Conservation (phyloP, 495 filamentous ascomycete species). For the Xylaria curta region DNA sequence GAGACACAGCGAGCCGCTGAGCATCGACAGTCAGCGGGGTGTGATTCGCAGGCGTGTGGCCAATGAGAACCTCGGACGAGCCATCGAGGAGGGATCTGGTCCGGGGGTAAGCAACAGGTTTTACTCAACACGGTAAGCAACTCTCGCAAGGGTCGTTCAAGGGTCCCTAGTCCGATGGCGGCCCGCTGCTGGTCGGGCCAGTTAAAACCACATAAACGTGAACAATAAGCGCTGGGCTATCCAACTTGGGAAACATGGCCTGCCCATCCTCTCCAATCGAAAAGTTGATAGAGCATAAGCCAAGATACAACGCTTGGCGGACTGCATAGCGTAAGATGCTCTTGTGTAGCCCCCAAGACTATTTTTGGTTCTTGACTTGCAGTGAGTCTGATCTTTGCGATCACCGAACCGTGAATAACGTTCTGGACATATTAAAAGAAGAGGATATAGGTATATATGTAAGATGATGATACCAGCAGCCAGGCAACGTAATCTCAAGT, state of each 20-base stretch:
- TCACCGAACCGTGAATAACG: neutral
- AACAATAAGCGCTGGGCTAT: slow-evolving; percentile 30
- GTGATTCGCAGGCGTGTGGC: slow-evolving; percentile 32
- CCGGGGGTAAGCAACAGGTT: slow-evolving; percentile 2
- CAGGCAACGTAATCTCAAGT: neutral
- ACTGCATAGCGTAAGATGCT: neutral
- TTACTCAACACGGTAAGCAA: neutral
- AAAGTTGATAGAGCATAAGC: neutral
- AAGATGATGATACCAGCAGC: neutral
- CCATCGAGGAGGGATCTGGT: slow-evolving; percentile 10
- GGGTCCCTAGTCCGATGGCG: slow-evolving; percentile 24
- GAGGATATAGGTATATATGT: neutral
- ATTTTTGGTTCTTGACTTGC: slow-evolving; percentile 23
- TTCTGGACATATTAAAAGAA: neutral
- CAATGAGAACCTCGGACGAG: slow-evolving; percentile 33
- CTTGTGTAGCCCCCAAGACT: slow-evolving; percentile 20
- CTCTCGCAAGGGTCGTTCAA: slow-evolving; percentile 1
- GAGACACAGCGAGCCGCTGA: slow-evolving; percentile 36
- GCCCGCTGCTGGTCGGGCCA: slow-evolving; percentile 12
- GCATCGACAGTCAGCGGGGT: slow-evolving; percentile 25
- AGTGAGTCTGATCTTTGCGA: neutral
- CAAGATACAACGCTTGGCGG: slow-evolving; percentile 16
- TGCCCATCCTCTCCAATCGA: slow-evolving; percentile 23
- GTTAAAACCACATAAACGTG: slow-evolving; percentile 9
- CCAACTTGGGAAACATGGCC: slow-evolving; percentile 18